Base-by-base conservation (phyloP, 306 rosid species). In the Prinsepia uniflora region DNA sequence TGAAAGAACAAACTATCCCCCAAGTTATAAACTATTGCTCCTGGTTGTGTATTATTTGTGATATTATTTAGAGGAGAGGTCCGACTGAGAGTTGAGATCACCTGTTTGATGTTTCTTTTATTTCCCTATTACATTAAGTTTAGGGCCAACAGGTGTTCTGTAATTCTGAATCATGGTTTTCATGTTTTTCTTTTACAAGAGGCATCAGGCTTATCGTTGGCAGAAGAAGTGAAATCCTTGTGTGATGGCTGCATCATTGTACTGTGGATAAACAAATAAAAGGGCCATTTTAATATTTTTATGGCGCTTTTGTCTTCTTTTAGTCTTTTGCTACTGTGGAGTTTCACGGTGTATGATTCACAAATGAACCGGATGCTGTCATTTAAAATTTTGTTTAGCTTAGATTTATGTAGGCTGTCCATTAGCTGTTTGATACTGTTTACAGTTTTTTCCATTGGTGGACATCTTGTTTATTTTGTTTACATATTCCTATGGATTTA, bases 371-470 rank as follows among this genome's bases (percentile, higher is more conserved):
- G 24, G 48, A n/a, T 63, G 67, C 11, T 40, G 22, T 41, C 30
- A n/a, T 41, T 61, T 36, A 17, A 61, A 22, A 61, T 61, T 63
- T 41, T 63, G 19, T 63, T 63, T 63, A n/a, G 47, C 49, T 17
- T 63, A 40, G 48, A 10, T 41, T n/a, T 63, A 42, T 40, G 67
- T 41, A 17, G 8, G 49, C n/a, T 36, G 20, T 15, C 19, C 13
- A 4, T 36, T 39, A 63, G 24, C 49, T 41, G 46, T 14, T 63
- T n/a, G 24, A 63, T 44, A 63, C 9, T 63, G 65, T 44, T n/a
- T 18, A 63, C n/a, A 40, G 67, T 41, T 42, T 19, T 24, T 44
- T 63, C 5, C n/a, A 63, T 42, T 18, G 30, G 14, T 39, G 12
- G 66, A 39, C 47, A 39, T 7, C 44, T 61, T 17, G 66, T 39